Evolutionary conservation across 805 yeast species (phyloP).

Genomic region (Candida orba): DNA sequence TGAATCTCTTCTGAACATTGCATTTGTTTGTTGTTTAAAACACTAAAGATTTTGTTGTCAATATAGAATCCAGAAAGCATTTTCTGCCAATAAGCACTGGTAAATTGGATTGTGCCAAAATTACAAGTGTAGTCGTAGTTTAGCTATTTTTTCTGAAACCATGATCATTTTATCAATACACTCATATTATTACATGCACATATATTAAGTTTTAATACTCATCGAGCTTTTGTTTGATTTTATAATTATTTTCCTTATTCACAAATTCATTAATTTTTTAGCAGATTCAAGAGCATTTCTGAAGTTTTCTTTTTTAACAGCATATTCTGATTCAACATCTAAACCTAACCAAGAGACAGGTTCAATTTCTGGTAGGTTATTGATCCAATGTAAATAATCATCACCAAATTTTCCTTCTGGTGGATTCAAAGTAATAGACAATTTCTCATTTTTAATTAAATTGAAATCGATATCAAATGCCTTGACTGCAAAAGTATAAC

Average conservation of each 20-base stretch:
- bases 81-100: background rate
- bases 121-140: too few species aligned
- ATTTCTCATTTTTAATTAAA: constrained; percentile 27
- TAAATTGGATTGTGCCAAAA: background rate
- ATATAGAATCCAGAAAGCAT: background rate
- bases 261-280: background rate
- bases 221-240: too few species aligned
- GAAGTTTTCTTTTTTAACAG: constrained; percentile 18
- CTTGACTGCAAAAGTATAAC: constrained; percentile 29
- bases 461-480: constrained; percentile 38
- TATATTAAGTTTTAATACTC: too few species aligned
- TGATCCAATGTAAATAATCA: constrained; percentile 43
- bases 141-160: too few species aligned
- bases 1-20: background rate
- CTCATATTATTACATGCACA: too few species aligned
- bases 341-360: constrained; percentile 51
- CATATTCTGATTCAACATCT: constrained; percentile 34
- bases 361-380: constrained; percentile 41
- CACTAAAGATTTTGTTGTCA: too few species aligned
- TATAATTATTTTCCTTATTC: background rate
- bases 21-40: too few species aligned
- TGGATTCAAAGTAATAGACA: constrained; percentile 14
- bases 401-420: constrained; percentile 41
- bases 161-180: too few species aligned
- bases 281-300: background rate